phyloP scores from a whole-genome alignment of 306 rosid species.

The Parietaria judaica region DNA sequence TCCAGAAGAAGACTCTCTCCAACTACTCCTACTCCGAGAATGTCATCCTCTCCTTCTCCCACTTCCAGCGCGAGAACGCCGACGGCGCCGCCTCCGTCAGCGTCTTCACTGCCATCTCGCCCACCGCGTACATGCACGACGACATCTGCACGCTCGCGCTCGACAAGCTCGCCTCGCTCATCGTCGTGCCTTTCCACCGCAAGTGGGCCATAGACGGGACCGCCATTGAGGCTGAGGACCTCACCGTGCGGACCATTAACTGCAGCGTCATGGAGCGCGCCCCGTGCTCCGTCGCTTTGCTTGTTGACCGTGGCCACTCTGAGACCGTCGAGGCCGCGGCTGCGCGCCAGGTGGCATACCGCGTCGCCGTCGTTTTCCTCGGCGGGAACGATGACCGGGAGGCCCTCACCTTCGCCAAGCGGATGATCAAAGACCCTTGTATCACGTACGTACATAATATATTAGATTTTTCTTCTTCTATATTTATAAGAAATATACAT shows the following conservation, averaged over 20 bases:
- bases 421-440: conserved; percentile 32
- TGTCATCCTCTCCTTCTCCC: conserved; percentile 30
- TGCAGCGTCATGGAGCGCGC: conserved; percentile 34
- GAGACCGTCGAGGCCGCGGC: conserved; percentile 18
- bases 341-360: conserved; percentile 13
- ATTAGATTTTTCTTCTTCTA: no score
- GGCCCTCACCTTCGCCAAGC: conserved; percentile 25
- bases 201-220: conserved; percentile 36
- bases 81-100: conserved; percentile 14
- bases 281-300: conserved; percentile 44
- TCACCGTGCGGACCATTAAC: conserved; percentile 26
- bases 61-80: conserved; percentile 28
- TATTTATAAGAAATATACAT: no score
- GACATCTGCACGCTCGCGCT: conserved; percentile 48
- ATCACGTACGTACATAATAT: neutral
- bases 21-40: conserved; percentile 20
- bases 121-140: conserved; percentile 38
- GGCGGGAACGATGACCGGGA: conserved; percentile 61
- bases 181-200: conserved; percentile 48
- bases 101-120: conserved; percentile 41
- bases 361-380: conserved; percentile 36
- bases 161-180: conserved; percentile 37
- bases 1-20: conserved; percentile 25
- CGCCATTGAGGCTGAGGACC: conserved; percentile 31
- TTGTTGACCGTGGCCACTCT: conserved; percentile 35